phyloP scores from a whole-genome alignment of 306 rosid genomes.

The Lathyrus tuberosus region DNA sequence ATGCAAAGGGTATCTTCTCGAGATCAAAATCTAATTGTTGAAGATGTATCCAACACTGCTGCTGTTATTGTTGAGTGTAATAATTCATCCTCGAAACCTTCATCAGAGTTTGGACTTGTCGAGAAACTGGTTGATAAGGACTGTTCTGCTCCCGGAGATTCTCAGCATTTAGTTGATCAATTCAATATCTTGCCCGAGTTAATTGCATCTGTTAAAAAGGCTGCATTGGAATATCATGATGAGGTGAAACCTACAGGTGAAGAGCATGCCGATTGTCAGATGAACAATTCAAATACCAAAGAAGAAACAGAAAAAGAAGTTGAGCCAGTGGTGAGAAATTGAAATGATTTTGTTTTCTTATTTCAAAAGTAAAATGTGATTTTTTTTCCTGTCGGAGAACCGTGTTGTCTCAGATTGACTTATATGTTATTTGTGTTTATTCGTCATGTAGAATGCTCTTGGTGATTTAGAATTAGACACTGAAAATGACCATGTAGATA shows the following conservation, averaged over 20 bases:
- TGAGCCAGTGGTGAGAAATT: constrained; percentile 61
- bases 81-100: constrained; percentile 44
- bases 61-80: constrained; percentile 44
- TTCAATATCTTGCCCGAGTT: constrained; percentile 79
- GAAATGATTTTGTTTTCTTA: constrained; percentile 30
- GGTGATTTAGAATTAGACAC: constrained; percentile 71
- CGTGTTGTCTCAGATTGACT: constrained; percentile 35
- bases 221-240: constrained; percentile 67
- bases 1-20: constrained; percentile 42
- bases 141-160: constrained; percentile 49
- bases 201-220: constrained; percentile 83
- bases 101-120: constrained; percentile 44
- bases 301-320: constrained; percentile 59
- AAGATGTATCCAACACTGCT: constrained; percentile 36
- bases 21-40: constrained; percentile 44
- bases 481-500: constrained; percentile 63
- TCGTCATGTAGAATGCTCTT: constrained; percentile 60
- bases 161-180: constrained; percentile 50
- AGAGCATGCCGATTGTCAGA: constrained; percentile 45
- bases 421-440: constrained; percentile 41
- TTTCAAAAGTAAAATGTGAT: constrained; percentile 16
- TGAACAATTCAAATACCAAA: constrained; percentile 40
- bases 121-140: constrained; percentile 48
- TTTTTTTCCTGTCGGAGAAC: constrained; percentile 6
- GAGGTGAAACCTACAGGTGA: constrained; percentile 57